Base-by-base conservation (phyloP, 2,329 filamentous ascomycete species). In the Xylariaceae sp. region DNA sequence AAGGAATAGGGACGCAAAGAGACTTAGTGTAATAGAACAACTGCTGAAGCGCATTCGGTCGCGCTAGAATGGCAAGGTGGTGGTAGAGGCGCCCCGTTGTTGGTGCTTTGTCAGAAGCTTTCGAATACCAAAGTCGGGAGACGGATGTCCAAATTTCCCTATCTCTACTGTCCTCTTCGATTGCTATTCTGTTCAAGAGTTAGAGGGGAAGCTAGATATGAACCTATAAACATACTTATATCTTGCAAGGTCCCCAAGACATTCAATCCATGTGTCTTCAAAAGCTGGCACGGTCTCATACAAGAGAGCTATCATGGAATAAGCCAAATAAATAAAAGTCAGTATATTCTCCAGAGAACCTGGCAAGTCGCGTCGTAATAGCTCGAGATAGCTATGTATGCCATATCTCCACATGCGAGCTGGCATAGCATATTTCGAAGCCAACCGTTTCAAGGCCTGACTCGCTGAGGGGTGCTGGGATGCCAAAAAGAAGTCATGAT, bases 341-440 rank as follows among this genome's bases (percentile, higher is more conserved):
- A 96, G 77, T 92, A 98, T 97, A 53, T 96, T 90, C 46, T 97
- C 93, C 0, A 92, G 75, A 1, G 90, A 92, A 0, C 80, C 81
- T 0, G 93, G 94, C 0, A 96, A 76, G 2, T 87, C 83, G 62
- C 91, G 86, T 0, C 91, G 80, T 0, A 96, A 73, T 0, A 96
- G 72, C 63, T 96, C 91, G 0, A 96, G 79, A 55, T 95, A 95
- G 0, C 86, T 87, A 69, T 96, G 92, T 3, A 98, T 97, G 0
- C 91, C 94, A 65, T 96, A 90, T 0, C 91, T 82, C 95, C 95
- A 98, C 90, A 98, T 95, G 0, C 94, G 80, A 0, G 91, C 92
- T 0, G 94, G 93, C 91, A 98, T 97, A 0, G 87, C 87, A 65
- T 96, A 96, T 60, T 95, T 95, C 0, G 83, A 82, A 0, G 92